Evolutionary conservation across 495 filamentous ascomycete genomes (phyloP).

Genomic region (Ascodesmis nigricans): DNA sequence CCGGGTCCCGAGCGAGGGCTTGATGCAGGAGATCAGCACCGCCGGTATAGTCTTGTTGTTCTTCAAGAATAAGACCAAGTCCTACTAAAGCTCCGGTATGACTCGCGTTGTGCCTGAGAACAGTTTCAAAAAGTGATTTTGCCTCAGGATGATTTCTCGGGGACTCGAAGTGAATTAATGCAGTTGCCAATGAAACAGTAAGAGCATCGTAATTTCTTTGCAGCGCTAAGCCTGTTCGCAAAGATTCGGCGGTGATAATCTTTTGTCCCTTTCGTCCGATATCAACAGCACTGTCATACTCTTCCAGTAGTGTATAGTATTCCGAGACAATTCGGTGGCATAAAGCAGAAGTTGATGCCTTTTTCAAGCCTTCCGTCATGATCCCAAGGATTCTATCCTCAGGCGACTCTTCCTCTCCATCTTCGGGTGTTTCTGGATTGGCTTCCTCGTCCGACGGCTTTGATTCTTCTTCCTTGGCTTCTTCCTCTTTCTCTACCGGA

Average conservation of each 20-base stretch:
- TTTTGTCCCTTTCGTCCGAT: constrained; percentile 48
- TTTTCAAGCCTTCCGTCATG: constrained; percentile 55
- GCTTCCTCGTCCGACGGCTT: not conserved
- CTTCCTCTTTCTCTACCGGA: constrained; percentile 22
- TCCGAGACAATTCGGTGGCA: constrained; percentile 68
- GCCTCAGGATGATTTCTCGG: constrained; percentile 81
- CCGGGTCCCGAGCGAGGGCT: constrained; percentile 45
- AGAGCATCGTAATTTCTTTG: constrained; percentile 42
- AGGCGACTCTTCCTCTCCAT: constrained; percentile 29
- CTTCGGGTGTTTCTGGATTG: no score
- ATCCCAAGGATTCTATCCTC: constrained; percentile 26
- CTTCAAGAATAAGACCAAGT: constrained; percentile 73
- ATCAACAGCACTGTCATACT: constrained; percentile 67
- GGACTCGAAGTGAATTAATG: constrained; percentile 66
- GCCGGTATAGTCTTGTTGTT: constrained; percentile 63
- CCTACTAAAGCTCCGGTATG: constrained; percentile 70
- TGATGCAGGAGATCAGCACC: constrained; percentile 57
- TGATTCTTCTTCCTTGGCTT: constrained; percentile 25
- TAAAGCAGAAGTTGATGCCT: constrained; percentile 47
- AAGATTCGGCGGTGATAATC: constrained; percentile 35
- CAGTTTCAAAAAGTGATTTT: constrained; percentile 52
- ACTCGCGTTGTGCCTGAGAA: constrained; percentile 45
- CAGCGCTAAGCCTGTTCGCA: constrained; percentile 42
- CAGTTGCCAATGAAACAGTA: constrained; percentile 54
- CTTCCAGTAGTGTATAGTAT: constrained; percentile 65